These are phyloP conservation scores for Fusarium sp. DNA, from an alignment of 2,329 filamentous ascomycete species.

Conservation along the genomic window DNA sequence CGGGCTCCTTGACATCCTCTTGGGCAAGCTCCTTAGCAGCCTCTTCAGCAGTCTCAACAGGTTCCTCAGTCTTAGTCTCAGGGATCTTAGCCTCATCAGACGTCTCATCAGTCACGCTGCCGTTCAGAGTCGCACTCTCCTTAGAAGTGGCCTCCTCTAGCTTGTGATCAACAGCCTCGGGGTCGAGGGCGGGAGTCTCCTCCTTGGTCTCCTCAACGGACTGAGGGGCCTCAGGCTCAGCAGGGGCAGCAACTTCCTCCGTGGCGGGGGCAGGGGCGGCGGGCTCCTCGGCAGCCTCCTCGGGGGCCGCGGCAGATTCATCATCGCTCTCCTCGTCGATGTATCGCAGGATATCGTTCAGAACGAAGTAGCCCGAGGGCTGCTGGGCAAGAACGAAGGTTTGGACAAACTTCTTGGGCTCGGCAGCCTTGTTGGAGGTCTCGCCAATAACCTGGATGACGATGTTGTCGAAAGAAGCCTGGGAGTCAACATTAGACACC, in stretches of 20 bases:
- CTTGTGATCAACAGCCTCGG: slow-evolving; percentile 77
- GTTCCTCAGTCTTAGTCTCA: slow-evolving; percentile 54
- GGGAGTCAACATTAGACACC: slow-evolving; percentile 96
- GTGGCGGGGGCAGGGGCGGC: slow-evolving; percentile 47
- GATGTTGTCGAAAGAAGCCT: slow-evolving; percentile 92
- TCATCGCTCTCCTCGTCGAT: slow-evolving; percentile 87
- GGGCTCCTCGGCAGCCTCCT: slow-evolving; percentile 54
- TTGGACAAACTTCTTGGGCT: slow-evolving; percentile 96
- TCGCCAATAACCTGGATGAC: slow-evolving; percentile 98
- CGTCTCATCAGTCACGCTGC: slow-evolving; percentile 52
- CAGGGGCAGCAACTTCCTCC: slow-evolving; percentile 49
- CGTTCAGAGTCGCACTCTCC: slow-evolving; percentile 53
- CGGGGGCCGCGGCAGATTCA: slow-evolving; percentile 60
- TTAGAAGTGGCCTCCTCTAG: slow-evolving; percentile 71
- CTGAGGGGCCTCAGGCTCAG: slow-evolving; percentile 52
- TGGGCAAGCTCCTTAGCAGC: slow-evolving; percentile 66
- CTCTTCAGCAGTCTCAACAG: slow-evolving; percentile 61
- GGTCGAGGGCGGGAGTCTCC: slow-evolving; percentile 56
- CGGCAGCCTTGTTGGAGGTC: slow-evolving; percentile 91
- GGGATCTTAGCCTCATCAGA: slow-evolving; percentile 56
- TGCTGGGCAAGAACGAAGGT: slow-evolving; percentile 97
- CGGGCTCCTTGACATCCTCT: slow-evolving; percentile 68
- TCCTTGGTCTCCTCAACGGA: slow-evolving; percentile 51
- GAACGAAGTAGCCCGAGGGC: slow-evolving; percentile 95
- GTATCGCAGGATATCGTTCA: slow-evolving; percentile 98